phyloP scores from a whole-genome alignment of 2,329 filamentous ascomycete species.

The Plenodomus biglobosus region DNA sequence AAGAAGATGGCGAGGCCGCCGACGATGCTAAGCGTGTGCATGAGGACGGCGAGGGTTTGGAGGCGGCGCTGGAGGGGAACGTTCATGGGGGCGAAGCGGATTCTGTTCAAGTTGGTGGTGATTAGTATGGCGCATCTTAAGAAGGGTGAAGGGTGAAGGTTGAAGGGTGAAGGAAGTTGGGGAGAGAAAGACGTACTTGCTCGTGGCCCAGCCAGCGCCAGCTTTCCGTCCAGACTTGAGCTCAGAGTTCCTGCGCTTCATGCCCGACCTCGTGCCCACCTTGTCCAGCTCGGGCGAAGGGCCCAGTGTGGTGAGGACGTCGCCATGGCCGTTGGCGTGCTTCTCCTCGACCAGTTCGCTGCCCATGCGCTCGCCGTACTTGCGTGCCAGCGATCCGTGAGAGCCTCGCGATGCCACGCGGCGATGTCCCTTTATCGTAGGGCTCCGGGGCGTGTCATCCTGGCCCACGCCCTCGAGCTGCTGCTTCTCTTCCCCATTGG shows the following conservation, averaged over 20 bases:
- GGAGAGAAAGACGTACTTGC: slow-evolving; percentile 44
- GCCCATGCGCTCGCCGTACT: slow-evolving; percentile 28
- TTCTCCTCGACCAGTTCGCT: slow-evolving; percentile 49
- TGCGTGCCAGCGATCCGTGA: slow-evolving; percentile 33
- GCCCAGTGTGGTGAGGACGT: slow-evolving; percentile 51
- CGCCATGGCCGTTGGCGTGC: slow-evolving; percentile 48
- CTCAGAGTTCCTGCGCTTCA: slow-evolving; percentile 41
- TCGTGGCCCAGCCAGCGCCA: slow-evolving; percentile 56
- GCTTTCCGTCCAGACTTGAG: slow-evolving; percentile 56
- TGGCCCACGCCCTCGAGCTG: slow-evolving; percentile 37
- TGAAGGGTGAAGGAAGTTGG: background rate
- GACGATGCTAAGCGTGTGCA: slow-evolving; percentile 54
- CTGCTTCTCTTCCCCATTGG: slow-evolving; percentile 9
- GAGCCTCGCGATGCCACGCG: slow-evolving; percentile 36
- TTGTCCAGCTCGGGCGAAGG: slow-evolving; percentile 44
- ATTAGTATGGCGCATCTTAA: background rate
- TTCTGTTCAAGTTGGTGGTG: slow-evolving; percentile 52
- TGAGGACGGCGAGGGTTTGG: slow-evolving; percentile 53
- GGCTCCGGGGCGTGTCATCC: slow-evolving; percentile 39
- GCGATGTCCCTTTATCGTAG: slow-evolving; percentile 30
- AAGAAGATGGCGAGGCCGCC: slow-evolving; percentile 74
- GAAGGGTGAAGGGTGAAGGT: background rate
- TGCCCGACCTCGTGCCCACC: slow-evolving; percentile 35
- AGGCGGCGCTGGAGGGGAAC: slow-evolving; percentile 57
- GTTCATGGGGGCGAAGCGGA: slow-evolving; percentile 85